Base-by-base conservation (phyloP, 2,329 filamentous ascomycete genomes). In the Graphilbum sp. region DNA sequence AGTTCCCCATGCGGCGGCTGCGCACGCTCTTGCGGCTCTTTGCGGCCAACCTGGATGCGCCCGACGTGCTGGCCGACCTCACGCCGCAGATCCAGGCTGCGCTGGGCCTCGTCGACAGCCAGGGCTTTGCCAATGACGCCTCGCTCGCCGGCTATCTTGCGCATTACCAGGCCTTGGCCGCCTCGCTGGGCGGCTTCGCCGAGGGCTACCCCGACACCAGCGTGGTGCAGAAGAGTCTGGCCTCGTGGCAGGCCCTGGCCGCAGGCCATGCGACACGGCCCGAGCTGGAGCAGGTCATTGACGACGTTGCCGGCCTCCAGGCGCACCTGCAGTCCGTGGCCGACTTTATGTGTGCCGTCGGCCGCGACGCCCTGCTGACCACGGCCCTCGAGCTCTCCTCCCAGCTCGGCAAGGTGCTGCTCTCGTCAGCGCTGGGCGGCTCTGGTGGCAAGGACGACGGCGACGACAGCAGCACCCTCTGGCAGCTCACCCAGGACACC, bases 1-100 rank as follows among this genome's bases (percentile, higher is more conserved):
- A 55, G 18, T 67, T 67, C 43, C 70, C 70, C 0, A 51, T 75
- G 27, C 61, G 70, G 25, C 58, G 69, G 17, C 52, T 74, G 3
- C 60, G 71, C 13, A 63, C 67, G 1, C 50, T 75, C 5, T 50
- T 72, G 2, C 57, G 63, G 11, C 51, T 75, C 0, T 57, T 67
- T 10, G 58, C 61, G 12, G 58, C 64, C 33, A 62, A 61, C 19
- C 50, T 74, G n/a, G 67, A 66, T 18, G 54, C 60, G 11, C 52
- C 53, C 6, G 55, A 57, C 12, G 54, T 57, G 18, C 49, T 63
- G 6, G 48, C 53, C 1, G 56, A 58, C 17, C 52, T 72, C 19
- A 46, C 53, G 9, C 47, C 51, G 3, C 58, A 67, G 8, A 49
- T 61, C 4, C 55, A 61, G 18, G 54, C 58, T 21, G 53, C 56